Evolutionary conservation across 1,139 yeast species (phyloP).

Genomic region (Diutina sp.): DNA sequence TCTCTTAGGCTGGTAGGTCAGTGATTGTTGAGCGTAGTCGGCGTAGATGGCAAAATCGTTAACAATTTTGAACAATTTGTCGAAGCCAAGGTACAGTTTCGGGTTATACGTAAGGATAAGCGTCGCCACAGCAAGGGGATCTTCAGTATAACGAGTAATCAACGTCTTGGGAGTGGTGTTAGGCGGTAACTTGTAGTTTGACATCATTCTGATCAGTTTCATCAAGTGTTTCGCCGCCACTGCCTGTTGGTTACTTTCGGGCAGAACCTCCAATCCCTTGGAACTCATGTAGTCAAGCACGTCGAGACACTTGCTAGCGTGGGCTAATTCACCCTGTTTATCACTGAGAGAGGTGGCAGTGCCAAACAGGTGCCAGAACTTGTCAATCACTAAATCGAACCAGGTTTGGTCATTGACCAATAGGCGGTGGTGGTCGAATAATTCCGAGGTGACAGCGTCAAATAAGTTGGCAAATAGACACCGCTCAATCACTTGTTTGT

Average conservation of each 20-base stretch:
- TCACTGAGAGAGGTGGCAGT: slow-evolving; percentile 38
- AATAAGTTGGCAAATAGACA: slow-evolving; percentile 25
- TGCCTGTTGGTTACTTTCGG: slow-evolving; percentile 9
- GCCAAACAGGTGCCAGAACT: slow-evolving; percentile 44
- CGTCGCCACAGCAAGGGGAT: slow-evolving; percentile 18
- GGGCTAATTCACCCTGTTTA: slow-evolving; percentile 29
- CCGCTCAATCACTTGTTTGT: slow-evolving; percentile 22
- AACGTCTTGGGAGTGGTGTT: slow-evolving; percentile 21
- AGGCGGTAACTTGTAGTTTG: slow-evolving; percentile 23
- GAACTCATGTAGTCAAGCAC: slow-evolving; percentile 15
- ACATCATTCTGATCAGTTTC: slow-evolving; percentile 17
- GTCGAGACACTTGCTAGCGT: slow-evolving; percentile 26
- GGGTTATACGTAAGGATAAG: slow-evolving; percentile 43
- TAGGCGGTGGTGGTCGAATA: slow-evolving; percentile 9
- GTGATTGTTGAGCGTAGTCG: slow-evolving; percentile 3
- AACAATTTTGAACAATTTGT: slow-evolving; percentile 27
- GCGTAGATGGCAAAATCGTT: slow-evolving; percentile 25
- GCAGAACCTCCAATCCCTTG: slow-evolving; percentile 6
- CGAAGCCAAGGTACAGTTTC: slow-evolving; percentile 36
- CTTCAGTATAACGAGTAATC: slow-evolving; percentile 8
- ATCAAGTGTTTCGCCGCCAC: slow-evolving; percentile 16
- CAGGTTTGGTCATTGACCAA: slow-evolving; percentile 4
- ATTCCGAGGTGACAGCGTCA: slow-evolving; percentile 13
- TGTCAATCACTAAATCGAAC: slow-evolving; percentile 14
- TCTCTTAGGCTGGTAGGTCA: background rate